A percentile compares a stretch with the other conserved stretches of the same genome.
Conservation (phyloP, 1,284 basidiomycete genomes). For the Moesziomyces globuligerus region DNA sequence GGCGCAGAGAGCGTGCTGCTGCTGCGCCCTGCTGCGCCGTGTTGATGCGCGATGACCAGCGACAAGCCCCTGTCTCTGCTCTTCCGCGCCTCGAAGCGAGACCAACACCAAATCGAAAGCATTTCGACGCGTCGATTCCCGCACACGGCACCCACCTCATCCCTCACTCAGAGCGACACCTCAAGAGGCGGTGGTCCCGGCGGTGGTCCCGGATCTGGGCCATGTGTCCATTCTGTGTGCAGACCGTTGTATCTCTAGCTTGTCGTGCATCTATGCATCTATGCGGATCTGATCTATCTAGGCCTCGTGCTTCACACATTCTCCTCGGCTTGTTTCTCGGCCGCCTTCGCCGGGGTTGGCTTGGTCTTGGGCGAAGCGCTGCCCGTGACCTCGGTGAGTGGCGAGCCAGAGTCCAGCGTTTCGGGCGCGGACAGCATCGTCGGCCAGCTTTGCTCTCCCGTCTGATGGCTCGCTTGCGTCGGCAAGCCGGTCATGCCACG, state of each 20-base stretch:
- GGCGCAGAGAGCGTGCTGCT: background rate
- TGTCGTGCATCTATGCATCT: no score
- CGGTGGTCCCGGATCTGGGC: no score
- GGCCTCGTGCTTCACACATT: no score
- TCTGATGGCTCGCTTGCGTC: background rate
- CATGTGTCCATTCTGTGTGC: no score
- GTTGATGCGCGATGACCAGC: background rate
- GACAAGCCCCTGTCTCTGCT: background rate
- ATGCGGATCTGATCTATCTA: no score
- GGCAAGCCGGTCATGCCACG: no score
- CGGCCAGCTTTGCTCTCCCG: conserved; percentile 1
- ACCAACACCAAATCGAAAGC: no score
- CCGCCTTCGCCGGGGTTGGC: no score
- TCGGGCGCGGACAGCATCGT: conserved; percentile 8
- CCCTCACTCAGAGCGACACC: background rate
- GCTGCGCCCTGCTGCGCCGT: background rate
- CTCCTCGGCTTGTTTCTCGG: no score
- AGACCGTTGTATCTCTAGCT: no score
- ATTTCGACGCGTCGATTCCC: no score
- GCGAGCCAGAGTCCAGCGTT: conserved; percentile 26
- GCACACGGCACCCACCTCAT: no score
- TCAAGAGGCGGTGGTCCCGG: background rate
- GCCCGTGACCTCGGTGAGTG: conserved; percentile 32
- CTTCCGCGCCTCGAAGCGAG: background rate
- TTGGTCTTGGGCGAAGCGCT: conserved; percentile 16